A percentile compares a stretch with the other conserved stretches of the same genome.
Conservation (phyloP, 352 stramenopile genomes). For the Phytopythium boreale region DNA sequence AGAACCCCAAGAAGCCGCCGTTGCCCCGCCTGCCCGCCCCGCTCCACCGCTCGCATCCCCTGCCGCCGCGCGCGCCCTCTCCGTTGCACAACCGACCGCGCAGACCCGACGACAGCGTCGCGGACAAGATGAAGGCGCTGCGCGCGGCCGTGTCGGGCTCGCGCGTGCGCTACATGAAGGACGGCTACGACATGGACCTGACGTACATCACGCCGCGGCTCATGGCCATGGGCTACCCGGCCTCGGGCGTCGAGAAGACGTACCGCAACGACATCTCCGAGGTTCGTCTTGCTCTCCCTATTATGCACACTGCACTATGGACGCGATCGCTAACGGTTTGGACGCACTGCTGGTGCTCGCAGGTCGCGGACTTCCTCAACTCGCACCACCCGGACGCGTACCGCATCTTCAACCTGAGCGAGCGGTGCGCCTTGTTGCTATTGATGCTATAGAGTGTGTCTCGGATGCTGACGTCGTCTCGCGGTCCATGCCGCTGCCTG, state of each 20-base stretch:
- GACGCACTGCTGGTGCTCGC: not conserved
- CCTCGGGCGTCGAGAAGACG: slow-evolving; percentile 78
- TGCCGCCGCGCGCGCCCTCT: too few species aligned
- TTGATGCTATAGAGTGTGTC: not conserved
- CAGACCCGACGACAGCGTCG: not conserved
- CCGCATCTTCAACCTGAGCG: slow-evolving; percentile 83
- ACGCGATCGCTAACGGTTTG: slow-evolving; percentile 1
- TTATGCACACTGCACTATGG: not conserved
- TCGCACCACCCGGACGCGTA: slow-evolving; percentile 62
- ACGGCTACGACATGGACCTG: slow-evolving; percentile 82
- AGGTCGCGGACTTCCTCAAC: slow-evolving; percentile 66
- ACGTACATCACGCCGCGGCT: slow-evolving; percentile 83
- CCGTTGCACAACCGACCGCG: not conserved
- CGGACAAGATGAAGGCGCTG: slow-evolving; percentile 64
- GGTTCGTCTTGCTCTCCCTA: slow-evolving; percentile 10
- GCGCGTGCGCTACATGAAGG: slow-evolving; percentile 79
- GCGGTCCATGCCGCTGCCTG: slow-evolving; percentile 11
- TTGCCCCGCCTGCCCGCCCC: too few species aligned
- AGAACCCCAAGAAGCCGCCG: too few species aligned
- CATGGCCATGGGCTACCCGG: slow-evolving; percentile 82
- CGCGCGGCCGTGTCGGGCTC: slow-evolving; percentile 75
- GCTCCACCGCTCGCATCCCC: too few species aligned
- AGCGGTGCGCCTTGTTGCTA: slow-evolving; percentile 28
- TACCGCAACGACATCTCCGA: slow-evolving; percentile 86
- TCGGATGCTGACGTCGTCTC: not conserved